Evolutionary conservation across 2,329 filamentous ascomycete genomes (phyloP).

Genomic region (Dactylellina parvicollis): DNA sequence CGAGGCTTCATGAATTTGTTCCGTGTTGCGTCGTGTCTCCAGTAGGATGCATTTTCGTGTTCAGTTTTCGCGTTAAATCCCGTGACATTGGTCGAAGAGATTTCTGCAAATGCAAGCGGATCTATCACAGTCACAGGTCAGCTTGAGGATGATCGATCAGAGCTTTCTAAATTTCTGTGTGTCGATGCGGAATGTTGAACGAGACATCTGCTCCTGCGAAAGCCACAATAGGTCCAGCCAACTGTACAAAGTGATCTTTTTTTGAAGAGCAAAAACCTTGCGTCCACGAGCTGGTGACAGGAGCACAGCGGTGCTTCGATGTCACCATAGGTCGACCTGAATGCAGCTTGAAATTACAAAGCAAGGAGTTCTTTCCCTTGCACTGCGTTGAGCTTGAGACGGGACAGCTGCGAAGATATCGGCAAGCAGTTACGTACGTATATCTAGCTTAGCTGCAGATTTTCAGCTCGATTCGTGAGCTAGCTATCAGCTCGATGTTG

Average conservation of each 20-base stretch:
- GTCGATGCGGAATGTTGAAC: not conserved
- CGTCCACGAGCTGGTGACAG: no score
- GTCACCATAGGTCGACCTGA: constrained; percentile 22
- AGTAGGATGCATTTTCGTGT: constrained; percentile 36
- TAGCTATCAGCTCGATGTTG: no score
- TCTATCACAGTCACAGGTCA: constrained; percentile 33
- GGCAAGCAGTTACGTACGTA: no score
- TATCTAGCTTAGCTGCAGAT: no score
- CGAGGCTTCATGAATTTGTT: not conserved
- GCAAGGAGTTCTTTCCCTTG: constrained; percentile 17
- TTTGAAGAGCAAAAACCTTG: no score
- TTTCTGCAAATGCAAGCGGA: constrained; percentile 6
- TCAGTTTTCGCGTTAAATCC: constrained; percentile 26
- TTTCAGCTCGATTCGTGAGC: no score
- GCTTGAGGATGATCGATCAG: not conserved
- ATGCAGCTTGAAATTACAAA: constrained; percentile 40
- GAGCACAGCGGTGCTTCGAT: constrained; percentile 10
- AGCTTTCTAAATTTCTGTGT: not conserved
- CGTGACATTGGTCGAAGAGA: constrained; percentile 32
- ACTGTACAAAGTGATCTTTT: no score
- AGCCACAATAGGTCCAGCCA: not conserved
- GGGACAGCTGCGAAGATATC: no score
- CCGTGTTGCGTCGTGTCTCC: constrained; percentile 47
- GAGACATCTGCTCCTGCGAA: not conserved
- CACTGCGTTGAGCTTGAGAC: no score